Evolutionary conservation across 306 rosid species (phyloP).

Genomic region (Sicyos edulis): DNA sequence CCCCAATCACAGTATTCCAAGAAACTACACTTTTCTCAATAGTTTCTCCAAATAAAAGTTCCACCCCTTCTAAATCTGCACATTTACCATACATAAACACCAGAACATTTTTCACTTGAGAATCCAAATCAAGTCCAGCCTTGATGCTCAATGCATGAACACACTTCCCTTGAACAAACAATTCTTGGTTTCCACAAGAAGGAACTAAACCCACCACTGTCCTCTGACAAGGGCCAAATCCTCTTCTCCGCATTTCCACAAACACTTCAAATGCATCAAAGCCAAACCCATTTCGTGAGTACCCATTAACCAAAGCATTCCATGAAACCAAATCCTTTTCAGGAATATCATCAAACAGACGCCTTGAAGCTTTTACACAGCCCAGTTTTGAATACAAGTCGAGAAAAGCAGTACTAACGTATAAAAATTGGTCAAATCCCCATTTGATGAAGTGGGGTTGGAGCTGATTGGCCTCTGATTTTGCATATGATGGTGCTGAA

Average conservation of each 20-base stretch:
- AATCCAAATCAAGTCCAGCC: slow-evolving; percentile 16
- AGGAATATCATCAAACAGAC: slow-evolving; percentile 9
- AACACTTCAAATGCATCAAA: slow-evolving; percentile 7
- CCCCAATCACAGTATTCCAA: slow-evolving; percentile 19
- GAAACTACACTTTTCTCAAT: slow-evolving; percentile 2
- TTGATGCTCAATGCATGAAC: slow-evolving; percentile 3
- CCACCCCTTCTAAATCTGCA: slow-evolving; percentile 9
- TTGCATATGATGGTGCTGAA: slow-evolving; percentile 1
- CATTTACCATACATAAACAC: slow-evolving; percentile 11
- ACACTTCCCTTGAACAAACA: slow-evolving; percentile 6
- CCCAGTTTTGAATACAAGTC: slow-evolving; percentile 18
- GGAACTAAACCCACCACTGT: slow-evolving; percentile 12
- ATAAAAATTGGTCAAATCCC: slow-evolving; percentile 17
- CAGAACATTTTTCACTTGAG: slow-evolving; percentile 9
- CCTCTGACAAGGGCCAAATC: background rate
- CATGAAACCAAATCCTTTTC: slow-evolving; percentile 1
- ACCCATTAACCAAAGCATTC: slow-evolving; percentile 14
- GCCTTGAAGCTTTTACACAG: slow-evolving; percentile 1
- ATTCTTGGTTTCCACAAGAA: slow-evolving; percentile 11
- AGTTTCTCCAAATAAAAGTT: slow-evolving; percentile 11
- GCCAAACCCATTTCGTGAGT: slow-evolving; percentile 3
- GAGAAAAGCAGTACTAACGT: slow-evolving; percentile 9
- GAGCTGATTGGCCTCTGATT: slow-evolving; percentile 13
- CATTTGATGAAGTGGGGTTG: slow-evolving; percentile 9
- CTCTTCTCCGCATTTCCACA: slow-evolving; percentile 13